Base-by-base conservation (phyloP, 163 green algal genomes). In the Chlamydomonas reinhardtii region DNA sequence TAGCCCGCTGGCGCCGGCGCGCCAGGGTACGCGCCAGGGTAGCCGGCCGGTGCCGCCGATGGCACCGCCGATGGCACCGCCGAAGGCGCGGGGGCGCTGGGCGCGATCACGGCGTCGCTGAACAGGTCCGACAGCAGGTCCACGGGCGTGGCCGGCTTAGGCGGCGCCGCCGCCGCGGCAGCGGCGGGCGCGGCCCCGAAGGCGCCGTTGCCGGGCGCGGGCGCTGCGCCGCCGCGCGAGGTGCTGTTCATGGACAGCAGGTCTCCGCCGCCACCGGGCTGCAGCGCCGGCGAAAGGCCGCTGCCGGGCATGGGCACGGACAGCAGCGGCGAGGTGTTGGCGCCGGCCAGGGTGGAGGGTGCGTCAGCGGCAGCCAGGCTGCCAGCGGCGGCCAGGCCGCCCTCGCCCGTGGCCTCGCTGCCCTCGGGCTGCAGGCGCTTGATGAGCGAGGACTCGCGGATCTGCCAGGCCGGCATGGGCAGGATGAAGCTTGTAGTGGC, bases 401-500 rank as follows among this genome's bases (percentile, higher is more conserved):
- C 59, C 16, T 48, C 86, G 56, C 62, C 84, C 39, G 64, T 61
- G 52, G 72, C 89, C 19, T 73, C 48, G 59, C 81, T 93, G 79
- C 96, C 93, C 39, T 90, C 85, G 73, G 95, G 91, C 59, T 93
- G 92, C 85, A 98, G 92, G 56, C 94, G 94, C 35, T 94, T 92
- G 74, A 98, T 89, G 83, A 99, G 91, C 35, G 94, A 93, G n/a
- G 92, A 97, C 89, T 95, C 93, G 34, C 94, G 90, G 84, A 87
- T 81, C 52, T 97, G 94, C 94, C 98, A 99, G 81, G 95, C 95
- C 24, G 97, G 97, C 96, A 99, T 96, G 17, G 90, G 93, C 71
- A 95, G 90, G 68, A 96, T 74, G 84, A 93, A 94, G 52, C 87
- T 86, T 19, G 76, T 35, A 11, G 88, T 59, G 14, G 91, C 85